These are phyloP conservation scores for Pyricularia sp. DNA, from an alignment of 2,329 filamentous ascomycete genomes.

Conservation along the genomic window DNA sequence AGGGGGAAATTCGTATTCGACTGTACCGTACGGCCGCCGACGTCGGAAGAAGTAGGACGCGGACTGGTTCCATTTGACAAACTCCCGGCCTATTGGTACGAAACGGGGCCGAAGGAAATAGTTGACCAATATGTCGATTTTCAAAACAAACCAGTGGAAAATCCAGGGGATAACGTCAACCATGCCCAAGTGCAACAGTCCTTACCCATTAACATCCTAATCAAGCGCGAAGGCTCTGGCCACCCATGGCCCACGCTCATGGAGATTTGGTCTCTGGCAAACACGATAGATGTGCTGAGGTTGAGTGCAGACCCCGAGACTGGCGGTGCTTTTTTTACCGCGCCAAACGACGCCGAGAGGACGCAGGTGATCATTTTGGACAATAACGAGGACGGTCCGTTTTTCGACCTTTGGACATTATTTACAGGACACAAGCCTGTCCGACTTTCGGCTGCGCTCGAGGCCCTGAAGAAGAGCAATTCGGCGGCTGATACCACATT, in stretches of 20 bases:
- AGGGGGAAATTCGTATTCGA: constrained; percentile 1
- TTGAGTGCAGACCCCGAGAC: constrained; percentile 3
- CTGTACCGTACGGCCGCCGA: constrained; percentile 5
- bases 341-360: constrained; percentile 6
- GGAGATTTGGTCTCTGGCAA: constrained; percentile 10
- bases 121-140: constrained; percentile 3
- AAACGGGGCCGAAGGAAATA: constrained; percentile 7
- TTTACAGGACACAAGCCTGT: constrained; percentile 18
- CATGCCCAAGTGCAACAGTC: background rate
- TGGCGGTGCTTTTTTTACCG: constrained; percentile 1
- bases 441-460: constrained; percentile 15
- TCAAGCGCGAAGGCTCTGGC: constrained; percentile 9
- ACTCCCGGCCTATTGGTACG: constrained; percentile 8
- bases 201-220: constrained; percentile 5
- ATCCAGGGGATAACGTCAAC: background rate
- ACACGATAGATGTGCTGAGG: constrained; percentile 10
- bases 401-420: constrained; percentile 23
- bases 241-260: constrained; percentile 10
- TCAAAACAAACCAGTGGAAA: background rate
- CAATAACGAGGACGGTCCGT: constrained; percentile 19
- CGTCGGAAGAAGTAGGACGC: background rate
- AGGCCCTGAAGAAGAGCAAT: background rate
- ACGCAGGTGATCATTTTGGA: constrained; percentile 20
- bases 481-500: background rate
- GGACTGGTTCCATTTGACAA: constrained; percentile 5